phyloP scores from a whole-genome alignment of 2,329 filamentous ascomycete genomes.

The Trichoderma sp. region DNA sequence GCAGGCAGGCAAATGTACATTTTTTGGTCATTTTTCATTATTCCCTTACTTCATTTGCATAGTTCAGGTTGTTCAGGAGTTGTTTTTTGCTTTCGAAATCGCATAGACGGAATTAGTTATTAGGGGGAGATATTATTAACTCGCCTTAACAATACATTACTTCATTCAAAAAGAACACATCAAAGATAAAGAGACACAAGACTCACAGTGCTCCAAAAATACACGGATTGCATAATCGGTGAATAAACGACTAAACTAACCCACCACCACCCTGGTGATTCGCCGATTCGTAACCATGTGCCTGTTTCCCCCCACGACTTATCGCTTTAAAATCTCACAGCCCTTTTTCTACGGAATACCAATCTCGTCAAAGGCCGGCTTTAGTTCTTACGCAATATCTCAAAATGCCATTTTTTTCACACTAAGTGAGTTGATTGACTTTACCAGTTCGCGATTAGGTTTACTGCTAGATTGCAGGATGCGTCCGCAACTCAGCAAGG shows the following conservation, averaged over 20 bases:
- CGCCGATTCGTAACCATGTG: background rate
- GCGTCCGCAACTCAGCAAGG: background rate
- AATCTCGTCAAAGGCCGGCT: background rate
- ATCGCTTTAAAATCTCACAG: conserved; percentile 16
- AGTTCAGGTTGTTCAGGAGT: background rate
- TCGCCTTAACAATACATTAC: background rate
- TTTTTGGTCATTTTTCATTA: background rate
- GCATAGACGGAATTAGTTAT: background rate
- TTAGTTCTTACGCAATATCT: conserved; percentile 1
- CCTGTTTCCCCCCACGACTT: background rate
- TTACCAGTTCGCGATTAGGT: background rate
- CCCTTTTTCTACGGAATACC: background rate
- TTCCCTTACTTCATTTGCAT: background rate
- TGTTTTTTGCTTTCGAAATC: background rate
- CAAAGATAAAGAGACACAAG: background rate
- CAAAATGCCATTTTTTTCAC: background rate
- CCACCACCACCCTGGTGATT: background rate
- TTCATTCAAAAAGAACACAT: background rate
- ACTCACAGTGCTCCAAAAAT: background rate
- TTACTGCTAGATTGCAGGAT: background rate
- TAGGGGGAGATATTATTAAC: background rate
- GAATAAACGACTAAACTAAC: background rate
- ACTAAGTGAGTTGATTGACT: background rate
- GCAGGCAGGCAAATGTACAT: background rate
- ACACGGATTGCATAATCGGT: background rate